These are phyloP conservation scores for Psophocarpus tetragonolobus DNA, from an alignment of 306 rosid genomes.

Conservation along the genomic window DNA sequence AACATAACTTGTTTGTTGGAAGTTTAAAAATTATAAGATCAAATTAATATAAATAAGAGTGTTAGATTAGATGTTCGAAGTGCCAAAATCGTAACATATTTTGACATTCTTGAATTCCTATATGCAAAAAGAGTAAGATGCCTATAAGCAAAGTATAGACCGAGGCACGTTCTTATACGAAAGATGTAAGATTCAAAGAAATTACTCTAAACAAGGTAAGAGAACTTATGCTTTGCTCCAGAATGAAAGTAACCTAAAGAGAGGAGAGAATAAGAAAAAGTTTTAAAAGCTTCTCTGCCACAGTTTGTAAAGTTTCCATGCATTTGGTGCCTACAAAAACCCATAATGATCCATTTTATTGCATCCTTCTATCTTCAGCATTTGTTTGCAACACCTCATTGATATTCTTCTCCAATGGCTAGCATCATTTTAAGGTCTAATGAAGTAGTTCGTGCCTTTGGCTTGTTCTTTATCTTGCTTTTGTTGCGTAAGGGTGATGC, in stretches of 20 bases:
- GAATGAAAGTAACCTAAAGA: constrained; percentile 58
- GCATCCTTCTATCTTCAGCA: constrained; percentile 40
- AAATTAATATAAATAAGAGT: background rate
- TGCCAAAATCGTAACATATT: background rate
- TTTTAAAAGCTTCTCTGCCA: constrained; percentile 60
- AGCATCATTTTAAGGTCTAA: constrained; percentile 31
- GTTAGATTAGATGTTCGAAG: background rate
- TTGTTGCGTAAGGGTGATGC: constrained; percentile 58
- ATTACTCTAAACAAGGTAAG: constrained; percentile 18
- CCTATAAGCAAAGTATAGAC: constrained; percentile 78
- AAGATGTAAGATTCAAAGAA: constrained; percentile 36
- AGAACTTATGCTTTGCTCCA: constrained; percentile 76
- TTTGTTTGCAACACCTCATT: constrained; percentile 19
- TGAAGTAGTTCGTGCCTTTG: constrained; percentile 38
- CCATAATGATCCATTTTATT: constrained; percentile 34
- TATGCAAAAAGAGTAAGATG: background rate
- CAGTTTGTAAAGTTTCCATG: constrained; percentile 46
- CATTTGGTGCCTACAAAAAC: constrained; percentile 72
- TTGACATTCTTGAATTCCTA: background rate
- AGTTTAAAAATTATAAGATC: background rate
- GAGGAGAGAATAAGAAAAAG: constrained; percentile 59
- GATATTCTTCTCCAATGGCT: constrained; percentile 48
- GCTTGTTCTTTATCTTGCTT: constrained; percentile 49
- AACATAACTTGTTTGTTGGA: too few relatives aligned
- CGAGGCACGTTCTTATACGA: constrained; percentile 32